phyloP scores from a whole-genome alignment of 169 alveolate genomes.

The Besnoitia besnoiti region DNA sequence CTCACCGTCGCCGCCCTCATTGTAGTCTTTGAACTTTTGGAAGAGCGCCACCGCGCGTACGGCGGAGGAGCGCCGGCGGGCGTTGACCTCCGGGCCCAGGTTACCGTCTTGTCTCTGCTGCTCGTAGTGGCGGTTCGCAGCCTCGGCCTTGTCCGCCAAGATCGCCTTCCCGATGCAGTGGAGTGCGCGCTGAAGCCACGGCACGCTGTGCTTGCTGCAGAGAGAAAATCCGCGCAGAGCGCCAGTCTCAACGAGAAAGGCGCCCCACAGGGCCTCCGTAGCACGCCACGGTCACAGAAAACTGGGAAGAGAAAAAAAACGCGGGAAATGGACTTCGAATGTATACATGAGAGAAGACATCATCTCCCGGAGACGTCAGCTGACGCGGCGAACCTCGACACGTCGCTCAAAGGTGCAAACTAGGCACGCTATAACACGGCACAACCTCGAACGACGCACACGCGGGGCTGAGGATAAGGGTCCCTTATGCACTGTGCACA shows the following conservation, averaged over 20 bases:
- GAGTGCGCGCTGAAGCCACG: constrained; percentile 82
- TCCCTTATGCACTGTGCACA: too few species aligned
- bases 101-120: constrained; percentile 70
- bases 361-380: too few species aligned
- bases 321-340: too few species aligned
- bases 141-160: constrained; percentile 84
- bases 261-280: not conserved
- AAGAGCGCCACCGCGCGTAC: constrained; percentile 86
- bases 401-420: too few species aligned
- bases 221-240: not conserved
- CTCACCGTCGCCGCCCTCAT: constrained; percentile 66
- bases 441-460: too few species aligned
- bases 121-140: constrained; percentile 84
- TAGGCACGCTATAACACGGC: too few species aligned
- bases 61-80: constrained; percentile 81
- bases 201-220: constrained; percentile 60
- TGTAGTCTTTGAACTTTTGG: constrained; percentile 86
- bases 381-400: too few species aligned
- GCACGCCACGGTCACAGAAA: too few species aligned
- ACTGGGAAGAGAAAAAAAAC: too few species aligned
- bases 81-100: constrained; percentile 52
- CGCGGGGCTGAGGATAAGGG: too few species aligned
- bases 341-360: too few species aligned
- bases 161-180: constrained; percentile 85
- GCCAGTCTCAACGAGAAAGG: not conserved